A percentile compares a stretch with the other conserved stretches of the same genome.
Evolutionary conservation across 257 asterid genomes (phyloP).

Genomic region (Forsythia viridissima): DNA sequence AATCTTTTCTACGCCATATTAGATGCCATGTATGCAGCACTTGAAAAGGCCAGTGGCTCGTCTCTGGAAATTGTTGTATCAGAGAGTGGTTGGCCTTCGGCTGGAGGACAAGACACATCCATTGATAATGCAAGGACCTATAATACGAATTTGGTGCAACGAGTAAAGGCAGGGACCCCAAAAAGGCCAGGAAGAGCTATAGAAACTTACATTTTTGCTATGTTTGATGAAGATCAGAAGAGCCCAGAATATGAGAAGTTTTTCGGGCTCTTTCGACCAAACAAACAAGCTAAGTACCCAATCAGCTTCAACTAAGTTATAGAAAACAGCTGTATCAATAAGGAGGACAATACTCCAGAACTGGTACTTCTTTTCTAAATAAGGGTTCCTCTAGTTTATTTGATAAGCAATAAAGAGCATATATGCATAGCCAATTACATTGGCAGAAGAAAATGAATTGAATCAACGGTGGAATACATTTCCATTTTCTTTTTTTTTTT

Average conservation of each 20-base stretch:
- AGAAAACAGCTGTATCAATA: not conserved
- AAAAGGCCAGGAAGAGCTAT: not conserved
- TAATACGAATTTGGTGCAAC: not conserved
- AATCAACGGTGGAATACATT: not conserved
- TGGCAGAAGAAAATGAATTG: not conserved
- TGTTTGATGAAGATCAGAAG: not conserved
- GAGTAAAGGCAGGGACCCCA: not conserved
- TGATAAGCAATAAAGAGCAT: not conserved
- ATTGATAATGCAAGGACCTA: not conserved
- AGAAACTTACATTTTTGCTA: not conserved
- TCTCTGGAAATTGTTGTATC: not conserved
- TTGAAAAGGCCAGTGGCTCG: not conserved
- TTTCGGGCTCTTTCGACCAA: constrained; percentile 3
- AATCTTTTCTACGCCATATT: not conserved
- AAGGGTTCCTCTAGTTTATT: not conserved
- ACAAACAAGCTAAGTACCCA: not conserved
- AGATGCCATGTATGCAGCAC: not conserved
- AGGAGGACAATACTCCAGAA: not conserved
- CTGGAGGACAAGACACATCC: not conserved
- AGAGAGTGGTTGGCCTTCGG: constrained; percentile 43
- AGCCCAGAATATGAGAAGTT: not conserved
- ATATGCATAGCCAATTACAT: not conserved
- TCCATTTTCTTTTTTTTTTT: not conserved
- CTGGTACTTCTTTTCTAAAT: not conserved
- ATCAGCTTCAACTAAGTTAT: not conserved